Percentiles rank a stretch among this genome's conserved stretches.
phyloP scores from a whole-genome alignment of 2,329 filamentous ascomycete species.

The Cladophialophora immunda region DNA sequence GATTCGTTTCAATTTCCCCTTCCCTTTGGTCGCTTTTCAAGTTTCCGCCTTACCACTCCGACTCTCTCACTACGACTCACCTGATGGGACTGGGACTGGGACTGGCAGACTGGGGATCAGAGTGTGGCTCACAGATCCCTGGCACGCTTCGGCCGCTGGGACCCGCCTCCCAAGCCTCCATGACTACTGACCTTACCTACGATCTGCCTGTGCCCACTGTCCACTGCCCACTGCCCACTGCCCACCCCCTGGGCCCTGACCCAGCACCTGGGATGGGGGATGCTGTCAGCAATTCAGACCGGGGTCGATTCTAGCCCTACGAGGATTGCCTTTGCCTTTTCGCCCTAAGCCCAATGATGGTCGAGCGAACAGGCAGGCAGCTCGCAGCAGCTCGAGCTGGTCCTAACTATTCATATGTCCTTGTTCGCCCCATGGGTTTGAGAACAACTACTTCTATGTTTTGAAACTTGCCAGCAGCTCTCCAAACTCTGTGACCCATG shows the following conservation, averaged over 20 bases:
- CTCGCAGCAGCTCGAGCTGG: too few species aligned
- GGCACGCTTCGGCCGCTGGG: background rate
- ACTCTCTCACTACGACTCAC: background rate
- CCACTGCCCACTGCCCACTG: too few species aligned
- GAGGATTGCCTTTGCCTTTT: conserved; percentile 25
- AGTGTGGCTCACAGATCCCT: conserved; percentile 19
- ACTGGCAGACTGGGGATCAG: conserved; percentile 3
- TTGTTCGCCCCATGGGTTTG: conserved; percentile 30
- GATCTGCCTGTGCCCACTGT: too few species aligned
- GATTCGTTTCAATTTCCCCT: conserved; percentile 17
- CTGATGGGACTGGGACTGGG: too few species aligned
- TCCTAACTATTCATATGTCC: conserved; percentile 35
- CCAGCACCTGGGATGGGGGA: conserved; percentile 21
- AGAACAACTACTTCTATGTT: conserved; percentile 20
- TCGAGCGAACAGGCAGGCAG: conserved; percentile 10
- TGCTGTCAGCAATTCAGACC: conserved; percentile 32
- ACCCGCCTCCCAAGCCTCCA: conserved; percentile 4
- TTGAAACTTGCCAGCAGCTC: conserved; percentile 17
- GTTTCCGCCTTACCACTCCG: conserved; percentile 10
- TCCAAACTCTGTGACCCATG: conserved; percentile 1
- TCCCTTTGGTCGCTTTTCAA: conserved; percentile 2
- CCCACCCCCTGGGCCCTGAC: conserved; percentile 7
- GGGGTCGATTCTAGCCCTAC: conserved; percentile 34
- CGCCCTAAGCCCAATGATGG: conserved; percentile 27
- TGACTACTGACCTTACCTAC: too few species aligned